Conservation (phyloP, 306 rosid species). For the Rosa lucieae region DNA sequence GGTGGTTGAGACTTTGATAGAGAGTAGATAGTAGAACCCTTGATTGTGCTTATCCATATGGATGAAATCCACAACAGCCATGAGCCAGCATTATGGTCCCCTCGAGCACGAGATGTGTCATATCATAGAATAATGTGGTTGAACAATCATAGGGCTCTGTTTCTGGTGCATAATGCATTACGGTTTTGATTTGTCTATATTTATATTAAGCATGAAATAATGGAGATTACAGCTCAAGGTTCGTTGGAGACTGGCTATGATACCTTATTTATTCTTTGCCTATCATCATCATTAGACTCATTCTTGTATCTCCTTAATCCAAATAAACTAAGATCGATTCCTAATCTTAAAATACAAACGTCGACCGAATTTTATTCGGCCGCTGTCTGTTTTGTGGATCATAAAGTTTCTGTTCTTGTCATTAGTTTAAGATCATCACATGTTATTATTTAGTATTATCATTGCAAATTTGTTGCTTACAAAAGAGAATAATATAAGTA, state of each 20-base stretch:
- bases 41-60: conserved; percentile 10
- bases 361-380: background rate
- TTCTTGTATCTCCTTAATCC: background rate
- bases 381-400: background rate
- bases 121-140: background rate
- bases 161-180: background rate
- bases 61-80: conserved; percentile 12
- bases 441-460: background rate
- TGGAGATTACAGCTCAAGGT: background rate
- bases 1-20: background rate
- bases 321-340: background rate
- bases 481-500: background rate
- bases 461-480: background rate
- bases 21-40: background rate
- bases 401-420: background rate
- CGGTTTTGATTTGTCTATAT: background rate
- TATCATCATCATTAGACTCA: background rate
- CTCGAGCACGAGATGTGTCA: background rate
- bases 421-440: background rate
- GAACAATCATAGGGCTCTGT: background rate
- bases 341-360: background rate
- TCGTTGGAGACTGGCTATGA: background rate
- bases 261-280: background rate
- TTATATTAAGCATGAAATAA: background rate
- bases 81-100: conserved; percentile 17